Conservation (phyloP, 306 rosid species). For the Chamaecrista fasciculata region DNA sequence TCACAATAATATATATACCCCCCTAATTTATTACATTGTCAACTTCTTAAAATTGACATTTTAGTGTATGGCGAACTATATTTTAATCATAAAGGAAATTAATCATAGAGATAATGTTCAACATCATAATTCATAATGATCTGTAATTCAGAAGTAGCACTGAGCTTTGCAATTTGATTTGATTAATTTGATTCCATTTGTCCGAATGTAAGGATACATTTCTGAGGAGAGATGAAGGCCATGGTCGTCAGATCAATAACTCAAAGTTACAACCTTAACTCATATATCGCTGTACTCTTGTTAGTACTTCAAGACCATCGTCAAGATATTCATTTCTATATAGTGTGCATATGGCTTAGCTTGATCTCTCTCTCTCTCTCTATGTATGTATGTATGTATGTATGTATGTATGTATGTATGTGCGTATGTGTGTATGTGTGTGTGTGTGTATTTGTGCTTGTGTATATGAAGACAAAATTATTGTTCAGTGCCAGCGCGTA, state of each 20-base stretch:
- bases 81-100: too few species aligned
- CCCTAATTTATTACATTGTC: slow-evolving; percentile 41
- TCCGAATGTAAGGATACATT: slow-evolving; percentile 57
- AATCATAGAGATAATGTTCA: slow-evolving; percentile 34
- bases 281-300: slow-evolving; percentile 57
- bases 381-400: too few species aligned
- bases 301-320: slow-evolving; percentile 51
- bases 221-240: slow-evolving; percentile 35
- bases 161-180: slow-evolving; percentile 42
- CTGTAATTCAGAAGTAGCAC: slow-evolving; percentile 33
- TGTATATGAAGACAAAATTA: slow-evolving; percentile 31
- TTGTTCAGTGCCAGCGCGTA: slow-evolving; percentile 33
- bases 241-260: slow-evolving; percentile 40
- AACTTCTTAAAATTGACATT: slow-evolving; percentile 40
- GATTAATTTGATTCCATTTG: slow-evolving; percentile 72
- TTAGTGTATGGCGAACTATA: too few species aligned
- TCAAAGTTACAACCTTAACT: slow-evolving; percentile 26
- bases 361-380: too few species aligned
- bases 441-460: too few species aligned
- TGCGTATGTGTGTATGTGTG: too few species aligned
- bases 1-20: slow-evolving; percentile 27
- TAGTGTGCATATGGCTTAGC: too few species aligned
- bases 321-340: too few species aligned
- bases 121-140: slow-evolving; percentile 22
- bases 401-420: too few species aligned